Conservation (phyloP, 768 basidiomycete genomes). For the Russula vinacea region DNA sequence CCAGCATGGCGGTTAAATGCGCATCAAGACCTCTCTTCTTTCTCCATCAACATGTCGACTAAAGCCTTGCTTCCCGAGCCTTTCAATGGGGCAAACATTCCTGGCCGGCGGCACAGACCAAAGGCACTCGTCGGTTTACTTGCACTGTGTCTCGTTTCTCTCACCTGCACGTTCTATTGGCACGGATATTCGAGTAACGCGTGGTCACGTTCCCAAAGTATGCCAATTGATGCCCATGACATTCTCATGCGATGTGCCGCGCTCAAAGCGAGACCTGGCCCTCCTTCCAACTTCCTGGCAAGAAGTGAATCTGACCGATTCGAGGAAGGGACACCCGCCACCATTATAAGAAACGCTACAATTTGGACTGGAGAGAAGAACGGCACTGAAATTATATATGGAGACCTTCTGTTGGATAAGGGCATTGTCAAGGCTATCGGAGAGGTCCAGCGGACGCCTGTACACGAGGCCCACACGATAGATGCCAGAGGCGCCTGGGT, state of each 20-base stretch:
- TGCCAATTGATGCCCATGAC: conserved; percentile 32
- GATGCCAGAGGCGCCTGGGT: conserved; percentile 64
- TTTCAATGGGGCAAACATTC: not conserved
- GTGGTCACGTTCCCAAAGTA: conserved; percentile 14
- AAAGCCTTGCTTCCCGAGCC: conserved; percentile 10
- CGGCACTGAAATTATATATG: conserved; percentile 51
- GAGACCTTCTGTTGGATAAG: conserved; percentile 65
- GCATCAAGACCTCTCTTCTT: not conserved
- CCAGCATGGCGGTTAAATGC: conserved; percentile 13
- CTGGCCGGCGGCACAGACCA: conserved; percentile 4
- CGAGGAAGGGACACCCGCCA: conserved; percentile 60
- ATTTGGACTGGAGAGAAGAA: conserved; percentile 61
- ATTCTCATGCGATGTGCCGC: conserved; percentile 37
- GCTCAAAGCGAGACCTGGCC: conserved; percentile 34
- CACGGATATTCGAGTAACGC: not conserved
- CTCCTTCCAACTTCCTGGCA: conserved; percentile 35
- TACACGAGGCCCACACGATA: conserved; percentile 47
- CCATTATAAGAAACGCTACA: conserved; percentile 68
- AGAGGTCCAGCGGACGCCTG: conserved; percentile 38
- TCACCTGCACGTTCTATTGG: conserved; percentile 18
- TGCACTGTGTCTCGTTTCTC: conserved; percentile 10
- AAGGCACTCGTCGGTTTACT: conserved; percentile 8
- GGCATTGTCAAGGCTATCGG: conserved; percentile 62
- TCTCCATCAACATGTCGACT: conserved; percentile 15
- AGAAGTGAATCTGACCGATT: conserved; percentile 56